phyloP scores from a whole-genome alignment of 2,329 filamentous ascomycete genomes.

The Diaporthe vaccinii region DNA sequence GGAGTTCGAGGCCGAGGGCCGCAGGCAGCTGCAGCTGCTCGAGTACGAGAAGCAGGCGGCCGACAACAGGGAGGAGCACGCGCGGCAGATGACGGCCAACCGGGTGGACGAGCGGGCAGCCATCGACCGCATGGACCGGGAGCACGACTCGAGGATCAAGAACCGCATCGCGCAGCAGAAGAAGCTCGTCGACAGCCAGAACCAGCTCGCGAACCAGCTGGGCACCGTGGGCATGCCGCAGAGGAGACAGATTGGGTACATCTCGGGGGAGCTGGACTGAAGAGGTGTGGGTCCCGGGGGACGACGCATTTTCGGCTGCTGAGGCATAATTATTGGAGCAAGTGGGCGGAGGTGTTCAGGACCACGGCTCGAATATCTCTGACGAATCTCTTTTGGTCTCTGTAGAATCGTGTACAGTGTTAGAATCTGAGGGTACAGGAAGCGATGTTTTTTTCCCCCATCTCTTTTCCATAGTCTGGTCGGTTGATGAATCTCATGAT shows the following conservation, averaged over 20 bases:
- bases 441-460: not conserved
- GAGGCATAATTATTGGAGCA: constrained; percentile 29
- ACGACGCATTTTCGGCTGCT: not conserved
- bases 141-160: constrained; percentile 60
- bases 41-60: constrained; percentile 64
- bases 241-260: constrained; percentile 68
- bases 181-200: constrained; percentile 63
- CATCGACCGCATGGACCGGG: constrained; percentile 62
- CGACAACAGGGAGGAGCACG: constrained; percentile 61
- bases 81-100: constrained; percentile 63
- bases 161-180: constrained; percentile 64
- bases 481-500: constrained; percentile 29
- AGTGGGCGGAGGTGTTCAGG: constrained; percentile 9
- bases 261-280: constrained; percentile 65
- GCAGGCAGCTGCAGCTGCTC: constrained; percentile 58
- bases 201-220: constrained; percentile 53
- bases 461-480: not conserved
- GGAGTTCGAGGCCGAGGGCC: constrained; percentile 61
- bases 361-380: not conserved
- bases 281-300: not conserved
- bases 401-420: constrained; percentile 6
- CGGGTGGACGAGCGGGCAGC: constrained; percentile 65
- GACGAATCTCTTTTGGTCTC: constrained; percentile 13
- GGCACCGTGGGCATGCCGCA: constrained; percentile 50
- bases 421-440: constrained; percentile 3